Evolutionary conservation across 2,329 filamentous ascomycete genomes (phyloP), one percentile per base, ranked within the genome.

Genomic region (Penicillium oxalicum): DNA sequence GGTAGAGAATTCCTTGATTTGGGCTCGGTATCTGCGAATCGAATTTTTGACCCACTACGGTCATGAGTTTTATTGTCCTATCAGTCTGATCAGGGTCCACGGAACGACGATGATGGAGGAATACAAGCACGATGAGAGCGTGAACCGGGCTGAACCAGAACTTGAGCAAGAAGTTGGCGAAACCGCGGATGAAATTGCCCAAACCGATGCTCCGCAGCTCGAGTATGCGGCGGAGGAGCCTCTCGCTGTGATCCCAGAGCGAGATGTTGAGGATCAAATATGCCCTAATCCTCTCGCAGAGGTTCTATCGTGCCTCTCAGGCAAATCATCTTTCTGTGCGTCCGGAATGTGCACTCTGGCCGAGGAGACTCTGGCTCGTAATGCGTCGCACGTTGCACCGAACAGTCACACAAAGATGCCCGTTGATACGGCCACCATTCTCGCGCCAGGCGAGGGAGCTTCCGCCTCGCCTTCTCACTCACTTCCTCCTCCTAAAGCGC

Each of bases 31-130:
- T 70, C 71, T 98, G 37, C 83, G 89, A 25, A 83, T 98, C 50
- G 93, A 98, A 64, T 93, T 97, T 55, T 68, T 97, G 42, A 89
- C 83, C 4, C 91, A 98, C 66, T 98, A 91, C 66, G 93, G 93
- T 7, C 95, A 91, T 59, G 93, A 98, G 66, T 98, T 88, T 66
- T 98, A 95, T 66, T 98, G 93, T 62, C 93, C 93, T 0, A 75
- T 98, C 12, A 96, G 91, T 51, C 72, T 98, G 13, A 75, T 98
- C 45, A 82, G 93, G 47, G 87, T 98, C 4, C 93, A 98, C 69
- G 93, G 93, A 5, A 95, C 83, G 18, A 86, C 91, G 0, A 93
- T 95, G 75, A 87, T 98, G 83, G 82, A 97, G 60, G 90, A 98
- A 65, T 91, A 91, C 48, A 88, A 87, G 74, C 89, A 91, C 64